Conservation (phyloP, 805 yeast species). For the Candida corydali region DNA sequence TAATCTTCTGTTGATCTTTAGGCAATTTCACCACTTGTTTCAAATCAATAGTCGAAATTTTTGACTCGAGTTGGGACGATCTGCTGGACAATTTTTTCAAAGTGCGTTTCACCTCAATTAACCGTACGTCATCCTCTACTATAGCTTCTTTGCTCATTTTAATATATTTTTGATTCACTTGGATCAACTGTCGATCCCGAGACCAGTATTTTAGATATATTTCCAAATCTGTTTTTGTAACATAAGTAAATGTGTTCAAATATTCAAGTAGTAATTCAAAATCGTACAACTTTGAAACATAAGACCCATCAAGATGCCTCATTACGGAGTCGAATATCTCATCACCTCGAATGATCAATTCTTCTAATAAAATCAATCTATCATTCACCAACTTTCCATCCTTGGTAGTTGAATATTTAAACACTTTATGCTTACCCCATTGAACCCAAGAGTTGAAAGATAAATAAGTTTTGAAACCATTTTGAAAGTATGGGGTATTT, state of each 20-base stretch:
- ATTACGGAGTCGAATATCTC: conserved; percentile 5
- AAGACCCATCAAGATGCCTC: conserved; percentile 12
- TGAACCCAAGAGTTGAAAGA: conserved; percentile 12
- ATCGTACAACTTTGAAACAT: conserved; percentile 15
- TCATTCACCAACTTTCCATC: conserved; percentile 18
- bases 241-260: conserved; percentile 6
- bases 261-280: conserved; percentile 10
- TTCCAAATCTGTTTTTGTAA: conserved; percentile 22
- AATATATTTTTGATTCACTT: conserved; percentile 13
- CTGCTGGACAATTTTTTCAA: conserved; percentile 17
- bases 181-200: conserved; percentile 20
- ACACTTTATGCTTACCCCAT: conserved; percentile 11
- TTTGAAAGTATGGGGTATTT: conserved; percentile 6
- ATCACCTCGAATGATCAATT: conserved; percentile 12
- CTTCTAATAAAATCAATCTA: conserved; percentile 20
- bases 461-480: conserved; percentile 7
- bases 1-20: conserved; percentile 11
- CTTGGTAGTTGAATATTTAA: conserved; percentile 5
- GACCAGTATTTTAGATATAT: conserved; percentile 24
- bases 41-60: conserved; percentile 17
- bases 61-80: conserved; percentile 15
- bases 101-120: conserved; percentile 23
- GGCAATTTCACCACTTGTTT: conserved; percentile 9
- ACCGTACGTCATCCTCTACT: conserved; percentile 26
- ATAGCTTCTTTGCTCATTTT: conserved; percentile 19